These are phyloP conservation scores for Aspergillus homomorphus DNA, from an alignment of 495 filamentous ascomycete genomes.

Conservation along the genomic window DNA sequence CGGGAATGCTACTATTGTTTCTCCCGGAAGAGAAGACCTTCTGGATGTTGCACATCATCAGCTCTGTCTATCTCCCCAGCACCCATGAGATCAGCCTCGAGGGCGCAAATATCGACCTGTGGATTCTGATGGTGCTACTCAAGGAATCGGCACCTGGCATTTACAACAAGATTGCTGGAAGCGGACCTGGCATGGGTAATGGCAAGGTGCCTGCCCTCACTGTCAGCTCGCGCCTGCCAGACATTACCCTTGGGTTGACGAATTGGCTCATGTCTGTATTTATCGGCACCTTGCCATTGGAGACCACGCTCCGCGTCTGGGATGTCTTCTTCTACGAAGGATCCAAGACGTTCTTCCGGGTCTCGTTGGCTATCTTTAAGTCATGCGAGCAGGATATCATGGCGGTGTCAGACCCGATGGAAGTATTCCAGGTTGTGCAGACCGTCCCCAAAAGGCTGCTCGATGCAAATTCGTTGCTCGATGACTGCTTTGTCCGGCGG, in stretches of 20 bases:
- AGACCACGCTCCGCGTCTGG: conserved; percentile 89
- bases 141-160: conserved; percentile 80
- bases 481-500: conserved; percentile 73
- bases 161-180: conserved; percentile 84
- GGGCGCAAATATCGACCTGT: conserved; percentile 91
- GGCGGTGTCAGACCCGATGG: conserved; percentile 81
- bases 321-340: conserved; percentile 96
- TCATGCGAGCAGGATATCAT: conserved; percentile 80
- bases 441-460: conserved; percentile 77
- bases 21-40: conserved; percentile 89
- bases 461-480: conserved; percentile 77
- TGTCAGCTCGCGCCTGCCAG: conserved; percentile 65
- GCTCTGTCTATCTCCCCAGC: conserved; percentile 79
- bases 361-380: conserved; percentile 91
- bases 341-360: conserved; percentile 89
- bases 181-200: conserved; percentile 54
- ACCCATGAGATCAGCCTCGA: conserved; percentile 92
- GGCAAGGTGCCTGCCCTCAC: conserved; percentile 40
- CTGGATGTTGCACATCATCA: conserved; percentile 92
- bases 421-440: conserved; percentile 94
- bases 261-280: conserved; percentile 99
- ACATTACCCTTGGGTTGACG: conserved; percentile 88
- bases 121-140: conserved; percentile 83
- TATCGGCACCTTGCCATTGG: conserved; percentile 87
- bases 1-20: conserved; percentile 92